Evolutionary conservation across 768 basidiomycete genomes (phyloP), one percentile per base, ranked within the genome.

Genomic region (Boletus vinaceobasis): DNA sequence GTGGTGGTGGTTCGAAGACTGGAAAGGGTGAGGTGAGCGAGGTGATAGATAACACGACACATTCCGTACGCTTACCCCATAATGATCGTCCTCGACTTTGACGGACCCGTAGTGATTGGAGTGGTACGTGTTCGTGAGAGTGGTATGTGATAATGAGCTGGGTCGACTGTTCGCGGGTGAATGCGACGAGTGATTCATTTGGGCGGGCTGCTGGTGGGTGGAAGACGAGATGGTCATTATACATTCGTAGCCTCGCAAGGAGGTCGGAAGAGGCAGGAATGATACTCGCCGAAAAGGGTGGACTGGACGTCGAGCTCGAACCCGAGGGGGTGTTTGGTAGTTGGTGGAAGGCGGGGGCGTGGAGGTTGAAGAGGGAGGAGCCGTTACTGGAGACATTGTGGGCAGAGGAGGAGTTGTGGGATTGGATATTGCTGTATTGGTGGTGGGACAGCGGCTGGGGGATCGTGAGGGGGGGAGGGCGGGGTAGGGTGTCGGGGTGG

Each of bases 231-330:
- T 63, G 62, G 78, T 84, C 74, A 86, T 46, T 60, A 59, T 82
- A 83, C 79, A 77, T 80, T 84, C 80, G 73, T 69, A 61, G 65
- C 55, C 65, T 59, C 64, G 58, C 55, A 32, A 63, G 57, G 59
- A 65, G 61, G 68, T 45, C 52, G 61, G 64, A 65, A 60, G n/a
- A 62, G 54, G 4, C 60, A 75, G 71, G 74, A 79, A 77, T 67
- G 78, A 79, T 68, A 88, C 89, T 88, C 84, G 82, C 88, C 86
- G 89, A 91, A 77, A 88, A 90, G n/a, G 87, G 86, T 53, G 86
- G 85, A 60, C 84, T 88, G 27, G 86, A 86, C 6, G 86, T 86
- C 23, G 84, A 79, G 65, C 86, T 88, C 19, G 86, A 87, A 19
- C 81, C 84, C 21, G 85, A 85, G 3, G 86, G 85, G 4, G 87